Percentiles rank a stretch among this genome's conserved stretches.
phyloP scores from a whole-genome alignment of 1,284 basidiomycete genomes.

The Sanguinoderma infundibulare region DNA sequence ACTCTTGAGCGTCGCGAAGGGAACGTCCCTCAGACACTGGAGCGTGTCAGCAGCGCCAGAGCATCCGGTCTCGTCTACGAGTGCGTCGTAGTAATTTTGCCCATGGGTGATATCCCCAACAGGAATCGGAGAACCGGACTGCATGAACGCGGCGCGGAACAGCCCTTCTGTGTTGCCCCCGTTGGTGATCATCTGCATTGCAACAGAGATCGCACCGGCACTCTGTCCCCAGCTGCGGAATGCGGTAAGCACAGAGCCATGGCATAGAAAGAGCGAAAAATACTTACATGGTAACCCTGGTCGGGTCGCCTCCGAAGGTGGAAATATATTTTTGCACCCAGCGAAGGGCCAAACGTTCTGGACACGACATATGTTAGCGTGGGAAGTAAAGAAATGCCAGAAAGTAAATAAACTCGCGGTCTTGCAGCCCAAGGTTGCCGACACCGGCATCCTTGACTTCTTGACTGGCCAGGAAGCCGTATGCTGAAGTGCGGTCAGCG shows the following conservation, averaged over 20 bases:
- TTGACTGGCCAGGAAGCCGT: slow-evolving; percentile 53
- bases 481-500: slow-evolving; percentile 28
- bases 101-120: slow-evolving; percentile 35
- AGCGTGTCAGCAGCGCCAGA: slow-evolving; percentile 38
- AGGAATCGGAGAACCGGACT: slow-evolving; percentile 19
- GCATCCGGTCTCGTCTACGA: slow-evolving; percentile 37
- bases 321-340: slow-evolving; percentile 55
- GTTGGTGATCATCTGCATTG: slow-evolving; percentile 38
- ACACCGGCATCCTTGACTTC: slow-evolving; percentile 54
- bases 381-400: no score
- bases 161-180: slow-evolving; percentile 38
- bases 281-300: slow-evolving; percentile 33
- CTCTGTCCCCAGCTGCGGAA: slow-evolving; percentile 44
- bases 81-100: slow-evolving; percentile 28
- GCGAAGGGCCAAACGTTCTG: slow-evolving; percentile 45
- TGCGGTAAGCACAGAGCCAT: not conserved
- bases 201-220: slow-evolving; percentile 45
- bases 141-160: slow-evolving; percentile 42
- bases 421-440: slow-evolving; percentile 57
- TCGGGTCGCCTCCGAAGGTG: slow-evolving; percentile 44
- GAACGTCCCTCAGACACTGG: slow-evolving; percentile 42
- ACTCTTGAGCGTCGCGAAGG: slow-evolving; percentile 32
- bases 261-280: not conserved
- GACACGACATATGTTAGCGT: not conserved
- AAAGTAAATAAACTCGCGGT: slow-evolving; percentile 42